Percentiles rank a stretch among this genome's conserved stretches.
Evolutionary conservation across 2,329 filamentous ascomycete genomes (phyloP).

Genomic region (Nothomitra cinnamomea): DNA sequence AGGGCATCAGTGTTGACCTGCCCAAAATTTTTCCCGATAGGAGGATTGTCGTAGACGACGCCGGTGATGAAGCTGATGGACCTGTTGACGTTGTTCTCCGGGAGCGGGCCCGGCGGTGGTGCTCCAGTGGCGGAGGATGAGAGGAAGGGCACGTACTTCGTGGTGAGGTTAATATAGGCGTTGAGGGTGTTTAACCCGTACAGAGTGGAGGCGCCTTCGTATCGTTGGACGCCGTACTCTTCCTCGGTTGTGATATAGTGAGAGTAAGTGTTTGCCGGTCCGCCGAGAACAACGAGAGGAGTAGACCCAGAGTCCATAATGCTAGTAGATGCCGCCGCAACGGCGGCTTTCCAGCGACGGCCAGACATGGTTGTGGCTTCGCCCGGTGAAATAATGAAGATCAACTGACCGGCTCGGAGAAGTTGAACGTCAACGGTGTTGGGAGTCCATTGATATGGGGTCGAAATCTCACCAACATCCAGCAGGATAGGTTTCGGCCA

Average conservation of each 20-base stretch:
- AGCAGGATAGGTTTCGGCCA: constrained; percentile 69
- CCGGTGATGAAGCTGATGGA: constrained; percentile 65
- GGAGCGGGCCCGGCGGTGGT: constrained; percentile 38
- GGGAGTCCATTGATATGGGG: constrained; percentile 74
- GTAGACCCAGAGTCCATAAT: constrained; percentile 9
- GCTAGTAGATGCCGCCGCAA: background rate
- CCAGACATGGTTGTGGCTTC: constrained; percentile 91
- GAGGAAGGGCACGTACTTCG: constrained; percentile 54
- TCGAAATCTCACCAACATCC: constrained; percentile 65
- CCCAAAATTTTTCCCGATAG: constrained; percentile 53
- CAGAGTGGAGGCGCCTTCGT: constrained; percentile 87
- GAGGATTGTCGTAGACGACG: constrained; percentile 57
- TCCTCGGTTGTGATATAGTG: constrained; percentile 68
- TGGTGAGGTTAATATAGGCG: constrained; percentile 74
- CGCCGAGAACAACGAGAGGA: constrained; percentile 69
- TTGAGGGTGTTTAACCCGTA: constrained; percentile 69
- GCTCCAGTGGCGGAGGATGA: constrained; percentile 26
- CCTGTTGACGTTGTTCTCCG: constrained; percentile 62
- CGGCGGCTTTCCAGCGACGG: constrained; percentile 61
- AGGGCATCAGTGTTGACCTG: constrained; percentile 39
- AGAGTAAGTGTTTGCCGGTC: constrained; percentile 79
- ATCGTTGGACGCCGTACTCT: constrained; percentile 71
- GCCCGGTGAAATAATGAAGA: constrained; percentile 70
- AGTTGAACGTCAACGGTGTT: constrained; percentile 84
- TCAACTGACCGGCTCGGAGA: constrained; percentile 65